These are phyloP conservation scores for Xylaria sp. DNA, from an alignment of 2,329 filamentous ascomycete species.

Conservation along the genomic window DNA sequence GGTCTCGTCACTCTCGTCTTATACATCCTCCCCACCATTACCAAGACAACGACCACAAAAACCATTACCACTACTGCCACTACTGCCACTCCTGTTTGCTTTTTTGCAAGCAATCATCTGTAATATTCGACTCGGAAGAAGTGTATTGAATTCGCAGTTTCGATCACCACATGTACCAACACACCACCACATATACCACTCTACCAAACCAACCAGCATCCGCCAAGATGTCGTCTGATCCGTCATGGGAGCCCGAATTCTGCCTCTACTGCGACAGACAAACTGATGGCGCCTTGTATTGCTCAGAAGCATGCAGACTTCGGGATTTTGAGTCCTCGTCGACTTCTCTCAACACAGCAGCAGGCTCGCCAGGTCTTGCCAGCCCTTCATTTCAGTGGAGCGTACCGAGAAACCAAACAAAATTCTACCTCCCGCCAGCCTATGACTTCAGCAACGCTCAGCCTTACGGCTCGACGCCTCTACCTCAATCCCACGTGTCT, in stretches of 20 bases:
- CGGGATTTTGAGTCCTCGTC: slow-evolving; percentile 83
- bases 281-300: slow-evolving; percentile 84
- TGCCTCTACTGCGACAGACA: slow-evolving; percentile 95
- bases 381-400: slow-evolving; percentile 63
- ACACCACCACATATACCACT: slow-evolving; percentile 38
- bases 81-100: slow-evolving; percentile 7
- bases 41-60: slow-evolving; percentile 15
- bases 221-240: slow-evolving; percentile 64
- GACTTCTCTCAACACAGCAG: slow-evolving; percentile 65
- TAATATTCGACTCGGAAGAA: slow-evolving; percentile 10
- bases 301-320: slow-evolving; percentile 89
- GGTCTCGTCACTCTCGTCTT: slow-evolving; percentile 32
- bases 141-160: slow-evolving; percentile 14
- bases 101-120: slow-evolving; percentile 11
- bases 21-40: slow-evolving; percentile 32
- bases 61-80: neutral
- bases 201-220: slow-evolving; percentile 29
- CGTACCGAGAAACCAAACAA: slow-evolving; percentile 54
- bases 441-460: slow-evolving; percentile 78
- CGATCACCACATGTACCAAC: slow-evolving; percentile 38
- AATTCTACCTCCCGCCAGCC: slow-evolving; percentile 77
- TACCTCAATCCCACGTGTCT: slow-evolving; percentile 56
- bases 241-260: slow-evolving; percentile 86
- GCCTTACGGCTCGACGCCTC: slow-evolving; percentile 64
- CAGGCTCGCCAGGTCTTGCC: slow-evolving; percentile 66